Evolutionary conservation across 2,329 filamentous ascomycete genomes (phyloP).

Genomic region (Thielaviopsis musarum): DNA sequence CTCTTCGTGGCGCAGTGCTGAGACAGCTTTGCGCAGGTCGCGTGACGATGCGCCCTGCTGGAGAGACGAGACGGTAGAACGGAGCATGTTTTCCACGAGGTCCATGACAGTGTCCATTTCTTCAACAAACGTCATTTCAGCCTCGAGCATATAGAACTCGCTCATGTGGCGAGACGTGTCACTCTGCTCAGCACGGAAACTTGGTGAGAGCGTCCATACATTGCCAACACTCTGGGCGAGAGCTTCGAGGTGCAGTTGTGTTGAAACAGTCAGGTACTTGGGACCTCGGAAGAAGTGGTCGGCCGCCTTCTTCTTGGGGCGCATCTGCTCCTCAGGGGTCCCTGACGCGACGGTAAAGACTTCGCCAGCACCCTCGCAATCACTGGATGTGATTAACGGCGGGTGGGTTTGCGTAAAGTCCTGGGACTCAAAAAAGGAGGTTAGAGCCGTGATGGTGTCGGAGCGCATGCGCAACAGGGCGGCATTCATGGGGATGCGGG

Average conservation of each 20-base stretch:
- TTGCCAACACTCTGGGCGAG: slow-evolving; percentile 74
- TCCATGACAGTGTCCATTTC: slow-evolving; percentile 56
- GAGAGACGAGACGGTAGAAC: slow-evolving; percentile 28
- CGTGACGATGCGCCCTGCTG: slow-evolving; percentile 28
- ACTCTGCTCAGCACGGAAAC: slow-evolving; percentile 83
- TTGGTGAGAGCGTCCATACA: slow-evolving; percentile 88
- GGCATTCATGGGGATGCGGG: slow-evolving; percentile 66
- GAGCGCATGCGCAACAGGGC: slow-evolving; percentile 71
- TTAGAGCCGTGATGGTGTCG: slow-evolving; percentile 55
- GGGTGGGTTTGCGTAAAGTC: slow-evolving; percentile 75
- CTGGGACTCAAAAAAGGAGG: slow-evolving; percentile 54
- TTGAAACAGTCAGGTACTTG: slow-evolving; percentile 94
- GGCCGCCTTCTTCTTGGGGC: slow-evolving; percentile 18
- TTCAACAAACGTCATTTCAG: slow-evolving; percentile 65
- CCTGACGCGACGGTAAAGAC: slow-evolving; percentile 57
- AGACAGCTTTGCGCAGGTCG: slow-evolving; percentile 23
- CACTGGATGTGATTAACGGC: slow-evolving; percentile 87
- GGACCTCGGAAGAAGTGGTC: slow-evolving; percentile 61
- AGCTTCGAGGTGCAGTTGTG: slow-evolving; percentile 86
- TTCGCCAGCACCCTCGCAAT: slow-evolving; percentile 92
- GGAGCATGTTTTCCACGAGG: slow-evolving; percentile 64
- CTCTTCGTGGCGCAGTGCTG: slow-evolving; percentile 1
- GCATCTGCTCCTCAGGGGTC: slow-evolving; percentile 16
- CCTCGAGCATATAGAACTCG: slow-evolving; percentile 98
- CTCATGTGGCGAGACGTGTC: slow-evolving; percentile 87